These are phyloP conservation scores for Aspergillus ibericus DNA, from an alignment of 2,329 filamentous ascomycete species.

Conservation along the genomic window DNA sequence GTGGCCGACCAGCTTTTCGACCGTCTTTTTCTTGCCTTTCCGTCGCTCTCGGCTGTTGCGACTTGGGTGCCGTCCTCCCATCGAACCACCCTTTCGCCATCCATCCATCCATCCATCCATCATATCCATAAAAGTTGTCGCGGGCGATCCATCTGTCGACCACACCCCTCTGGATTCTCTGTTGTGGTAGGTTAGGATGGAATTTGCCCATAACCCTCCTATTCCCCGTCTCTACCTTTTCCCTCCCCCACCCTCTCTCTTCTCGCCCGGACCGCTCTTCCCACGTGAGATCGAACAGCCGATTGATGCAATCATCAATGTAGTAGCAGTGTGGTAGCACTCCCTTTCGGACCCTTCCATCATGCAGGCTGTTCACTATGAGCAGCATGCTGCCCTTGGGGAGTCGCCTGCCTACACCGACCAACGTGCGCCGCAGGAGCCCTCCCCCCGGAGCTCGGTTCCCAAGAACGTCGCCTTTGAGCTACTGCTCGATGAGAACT, in stretches of 20 bases:
- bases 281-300: conserved; percentile 29
- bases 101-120: too few species aligned
- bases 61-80: conserved; percentile 32
- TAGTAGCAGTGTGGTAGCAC: conserved; percentile 30
- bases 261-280: conserved; percentile 14
- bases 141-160: conserved; percentile 33
- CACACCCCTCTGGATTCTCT: conserved; percentile 27
- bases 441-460: conserved; percentile 39
- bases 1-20: conserved; percentile 28
- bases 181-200: conserved; percentile 41
- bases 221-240: conserved; percentile 24
- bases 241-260: conserved; percentile 27
- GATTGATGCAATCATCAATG: conserved; percentile 36
- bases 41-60: conserved; percentile 39
- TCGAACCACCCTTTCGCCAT: conserved; percentile 29
- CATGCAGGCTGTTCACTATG: conserved; percentile 38
- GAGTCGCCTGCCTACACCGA: conserved; percentile 32
- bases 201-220: conserved; percentile 30
- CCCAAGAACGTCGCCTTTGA: conserved; percentile 66
- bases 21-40: conserved; percentile 28
- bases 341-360: conserved; percentile 25
- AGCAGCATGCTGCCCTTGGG: conserved; percentile 35
- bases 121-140: conserved; percentile 31
- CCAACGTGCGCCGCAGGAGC: conserved; percentile 33
- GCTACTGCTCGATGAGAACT: conserved; percentile 59